These are phyloP conservation scores for Russula earlei DNA, from an alignment of 768 basidiomycete species.

Conservation along the genomic window DNA sequence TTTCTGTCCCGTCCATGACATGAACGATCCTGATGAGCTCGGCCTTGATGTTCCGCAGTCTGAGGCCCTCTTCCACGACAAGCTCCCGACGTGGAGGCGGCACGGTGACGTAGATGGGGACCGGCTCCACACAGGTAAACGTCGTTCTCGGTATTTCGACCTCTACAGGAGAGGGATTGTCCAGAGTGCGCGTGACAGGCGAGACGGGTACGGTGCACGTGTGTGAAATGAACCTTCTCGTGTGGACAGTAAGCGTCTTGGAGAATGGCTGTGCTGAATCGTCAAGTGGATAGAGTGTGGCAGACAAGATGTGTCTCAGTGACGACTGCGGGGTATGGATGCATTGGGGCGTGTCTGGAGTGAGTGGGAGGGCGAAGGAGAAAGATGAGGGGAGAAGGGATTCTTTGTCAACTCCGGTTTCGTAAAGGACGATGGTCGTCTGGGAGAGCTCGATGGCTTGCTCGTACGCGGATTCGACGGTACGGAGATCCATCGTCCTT, in stretches of 20 bases:
- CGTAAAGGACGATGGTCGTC: slow-evolving; percentile 48
- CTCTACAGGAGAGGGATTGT: slow-evolving; percentile 57
- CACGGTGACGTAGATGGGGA: slow-evolving; percentile 73
- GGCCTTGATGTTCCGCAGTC: slow-evolving; percentile 70
- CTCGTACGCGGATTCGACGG: slow-evolving; percentile 52
- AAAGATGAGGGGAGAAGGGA: slow-evolving; percentile 48
- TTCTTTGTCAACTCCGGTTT: slow-evolving; percentile 30
- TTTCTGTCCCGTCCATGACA: slow-evolving; percentile 34
- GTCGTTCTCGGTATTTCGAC: slow-evolving; percentile 64
- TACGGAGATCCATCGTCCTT: slow-evolving; percentile 58
- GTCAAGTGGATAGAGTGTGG: slow-evolving; percentile 44
- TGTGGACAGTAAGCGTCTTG: slow-evolving; percentile 58
- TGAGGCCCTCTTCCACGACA: slow-evolving; percentile 58
- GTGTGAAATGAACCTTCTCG: slow-evolving; percentile 65
- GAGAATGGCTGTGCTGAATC: slow-evolving; percentile 32
- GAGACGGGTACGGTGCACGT: slow-evolving; percentile 43
- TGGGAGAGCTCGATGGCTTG: slow-evolving; percentile 57
- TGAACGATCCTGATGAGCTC: slow-evolving; percentile 66
- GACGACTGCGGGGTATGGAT: slow-evolving; percentile 68
- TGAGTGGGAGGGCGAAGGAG: slow-evolving; percentile 76
- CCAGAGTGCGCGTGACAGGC: slow-evolving; percentile 48
- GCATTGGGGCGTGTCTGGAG: slow-evolving; percentile 73
- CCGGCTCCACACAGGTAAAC: slow-evolving; percentile 61
- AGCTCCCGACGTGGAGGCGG: slow-evolving; percentile 63
- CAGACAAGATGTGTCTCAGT: slow-evolving; percentile 60